These are phyloP conservation scores for Saturnispora besseyi DNA, from an alignment of 805 yeast genomes.

Conservation along the genomic window DNA sequence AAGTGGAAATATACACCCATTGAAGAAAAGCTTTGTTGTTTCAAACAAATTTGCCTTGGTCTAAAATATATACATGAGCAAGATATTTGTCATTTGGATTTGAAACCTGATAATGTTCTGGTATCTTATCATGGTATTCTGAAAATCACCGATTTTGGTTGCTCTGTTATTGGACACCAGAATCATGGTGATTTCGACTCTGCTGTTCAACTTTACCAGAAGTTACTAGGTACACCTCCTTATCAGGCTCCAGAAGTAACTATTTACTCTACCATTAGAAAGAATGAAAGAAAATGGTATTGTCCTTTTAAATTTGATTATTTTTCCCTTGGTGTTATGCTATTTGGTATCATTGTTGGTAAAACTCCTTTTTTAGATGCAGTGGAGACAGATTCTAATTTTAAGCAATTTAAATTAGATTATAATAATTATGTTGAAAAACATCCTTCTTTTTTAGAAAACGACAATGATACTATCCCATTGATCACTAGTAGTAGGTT, in stretches of 20 bases:
- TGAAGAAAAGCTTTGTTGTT: slow-evolving; percentile 51
- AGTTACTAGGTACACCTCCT: slow-evolving; percentile 72
- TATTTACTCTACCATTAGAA: slow-evolving; percentile 31
- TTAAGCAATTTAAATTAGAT: slow-evolving; percentile 43
- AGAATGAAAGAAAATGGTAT: slow-evolving; percentile 24
- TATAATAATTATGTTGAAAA: slow-evolving; percentile 31
- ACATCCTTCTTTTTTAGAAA: slow-evolving; percentile 36
- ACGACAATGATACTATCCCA: slow-evolving; percentile 49
- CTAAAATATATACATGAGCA: slow-evolving; percentile 51
- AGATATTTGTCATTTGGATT: slow-evolving; percentile 64
- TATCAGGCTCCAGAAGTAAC: slow-evolving; percentile 74
- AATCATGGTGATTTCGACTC: slow-evolving; percentile 41
- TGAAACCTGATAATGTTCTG: slow-evolving; percentile 67
- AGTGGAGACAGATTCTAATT: slow-evolving; percentile 36
- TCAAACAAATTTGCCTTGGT: slow-evolving; percentile 61
- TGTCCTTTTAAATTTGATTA: slow-evolving; percentile 60
- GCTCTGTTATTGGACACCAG: slow-evolving; percentile 55
- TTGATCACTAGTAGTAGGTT: slow-evolving; percentile 28
- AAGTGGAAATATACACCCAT: slow-evolving; percentile 48
- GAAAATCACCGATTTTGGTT: slow-evolving; percentile 71
- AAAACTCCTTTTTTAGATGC: slow-evolving; percentile 55
- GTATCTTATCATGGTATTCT: slow-evolving; percentile 51
- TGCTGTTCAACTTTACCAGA: slow-evolving; percentile 28
- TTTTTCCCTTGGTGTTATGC: slow-evolving; percentile 65
- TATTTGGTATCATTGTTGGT: slow-evolving; percentile 51